Evolutionary conservation across 148 eudicot species (phyloP), one percentile per base, ranked within the genome.

Genomic region (Pharnaceum exiguum): DNA sequence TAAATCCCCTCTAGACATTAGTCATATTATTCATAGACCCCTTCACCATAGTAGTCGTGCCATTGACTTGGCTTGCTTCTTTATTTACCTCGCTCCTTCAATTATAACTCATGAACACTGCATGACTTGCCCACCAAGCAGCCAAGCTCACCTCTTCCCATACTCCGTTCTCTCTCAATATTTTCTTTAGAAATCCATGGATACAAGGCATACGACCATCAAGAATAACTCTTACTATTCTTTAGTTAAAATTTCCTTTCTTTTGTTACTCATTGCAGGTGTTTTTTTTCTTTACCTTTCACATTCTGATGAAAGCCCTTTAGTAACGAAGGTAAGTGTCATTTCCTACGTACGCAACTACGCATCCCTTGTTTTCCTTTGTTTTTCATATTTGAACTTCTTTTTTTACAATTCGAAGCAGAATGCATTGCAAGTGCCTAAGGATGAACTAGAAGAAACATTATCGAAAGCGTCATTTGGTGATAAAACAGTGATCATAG

Each of bases 401-500:
- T 54, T 33, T 29, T 54, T 10, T 17, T 19, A 13, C 5, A 8
- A 26, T 33, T 2, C 4, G 1, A 18, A 16, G 11, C 51, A 58
- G 65, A 42, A 30, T 9, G 27, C 46, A 25, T n/a, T 52, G 16
- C 29, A 0, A 48, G 33, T 21, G 0, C 43, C 9, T 0, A 37
- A 29, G 37, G 86, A 88, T 18, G 81, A 76, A 65, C 75, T 88
- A 4, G 82, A 65, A 24, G 67, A 38, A 50, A 72, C 74, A 25
- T 57, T 89, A 32, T 54, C 49, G 13, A 62, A 51, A 22, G 76
- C 80, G 19, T 66, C 90, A 17, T 79, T 69, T 56, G 30, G 10
- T 15, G 60, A 86, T 69, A 89, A 75, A 33, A 89, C 95, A 0
- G 71, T 86, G 29, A 83, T 89, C 38, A 81, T 89, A 7, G 74